Conservation (phyloP, 2,329 filamentous ascomycete genomes). For the Ophiostoma angusticollis region DNA sequence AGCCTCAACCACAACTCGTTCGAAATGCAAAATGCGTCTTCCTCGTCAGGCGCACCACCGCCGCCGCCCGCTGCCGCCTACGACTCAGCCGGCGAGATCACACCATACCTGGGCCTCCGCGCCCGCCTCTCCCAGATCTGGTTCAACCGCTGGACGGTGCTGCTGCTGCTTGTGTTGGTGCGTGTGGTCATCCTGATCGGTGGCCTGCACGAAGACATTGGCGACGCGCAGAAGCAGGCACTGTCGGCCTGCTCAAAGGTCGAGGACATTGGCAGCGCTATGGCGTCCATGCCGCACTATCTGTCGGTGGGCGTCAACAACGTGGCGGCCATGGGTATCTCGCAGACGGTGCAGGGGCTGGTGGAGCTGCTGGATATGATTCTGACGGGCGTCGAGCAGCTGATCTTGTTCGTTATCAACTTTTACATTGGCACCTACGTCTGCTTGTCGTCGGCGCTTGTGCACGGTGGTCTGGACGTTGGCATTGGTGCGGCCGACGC, state of each 20-base stretch:
- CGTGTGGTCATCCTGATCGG: conserved; percentile 66
- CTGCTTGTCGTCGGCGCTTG: conserved; percentile 74
- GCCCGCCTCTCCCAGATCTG: conserved; percentile 88
- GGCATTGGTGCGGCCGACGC: conserved; percentile 32
- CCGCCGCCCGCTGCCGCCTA: no score
- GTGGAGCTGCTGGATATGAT: conserved; percentile 67
- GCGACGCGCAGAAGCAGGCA: conserved; percentile 65
- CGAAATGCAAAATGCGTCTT: conserved; percentile 25
- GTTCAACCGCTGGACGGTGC: conserved; percentile 94
- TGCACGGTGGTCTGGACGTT: conserved; percentile 65
- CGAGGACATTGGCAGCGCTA: conserved; percentile 81
- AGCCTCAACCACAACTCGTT: conserved; percentile 20
- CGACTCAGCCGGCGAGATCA: conserved; percentile 56
- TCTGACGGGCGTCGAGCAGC: conserved; percentile 70
- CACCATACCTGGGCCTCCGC: conserved; percentile 82
- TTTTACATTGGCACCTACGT: conserved; percentile 82
- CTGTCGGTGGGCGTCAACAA: conserved; percentile 81
- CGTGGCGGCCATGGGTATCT: conserved; percentile 66
- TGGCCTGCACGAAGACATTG: conserved; percentile 60
- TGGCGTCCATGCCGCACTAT: conserved; percentile 98
- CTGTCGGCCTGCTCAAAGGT: conserved; percentile 83
- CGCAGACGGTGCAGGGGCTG: conserved; percentile 66
- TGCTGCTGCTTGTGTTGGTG: conserved; percentile 73
- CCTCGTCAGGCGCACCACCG: conserved; percentile 18
- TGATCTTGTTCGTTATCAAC: conserved; percentile 86